phyloP scores from a whole-genome alignment of 768 basidiomycete genomes.

The Tricholoma hemisulphureum region DNA sequence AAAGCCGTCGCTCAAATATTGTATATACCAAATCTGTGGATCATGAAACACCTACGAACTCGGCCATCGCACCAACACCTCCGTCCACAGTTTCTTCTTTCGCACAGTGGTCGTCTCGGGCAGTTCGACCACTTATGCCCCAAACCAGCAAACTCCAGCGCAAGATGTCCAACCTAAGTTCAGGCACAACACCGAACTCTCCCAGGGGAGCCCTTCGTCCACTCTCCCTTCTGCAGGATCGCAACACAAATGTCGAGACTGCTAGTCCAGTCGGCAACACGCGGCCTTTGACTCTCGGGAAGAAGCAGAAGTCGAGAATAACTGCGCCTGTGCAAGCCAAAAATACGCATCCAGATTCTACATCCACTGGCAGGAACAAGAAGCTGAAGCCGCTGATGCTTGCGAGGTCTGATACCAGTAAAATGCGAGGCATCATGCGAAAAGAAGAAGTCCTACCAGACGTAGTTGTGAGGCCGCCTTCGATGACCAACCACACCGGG shows the following conservation, averaged over 20 bases:
- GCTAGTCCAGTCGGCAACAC: constrained; percentile 29
- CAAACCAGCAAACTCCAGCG: constrained; percentile 49
- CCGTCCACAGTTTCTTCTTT: constrained; percentile 38
- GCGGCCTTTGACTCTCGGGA: constrained; percentile 57
- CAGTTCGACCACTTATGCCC: constrained; percentile 52
- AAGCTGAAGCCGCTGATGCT: constrained; percentile 61
- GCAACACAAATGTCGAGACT: constrained; percentile 39
- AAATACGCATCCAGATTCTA: constrained; percentile 37
- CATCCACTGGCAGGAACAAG: constrained; percentile 36
- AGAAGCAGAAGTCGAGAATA: constrained; percentile 46
- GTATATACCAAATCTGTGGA: constrained; percentile 64
- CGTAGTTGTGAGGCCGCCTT: constrained; percentile 63
- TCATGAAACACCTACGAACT: constrained; percentile 24
- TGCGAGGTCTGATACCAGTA: constrained; percentile 60
- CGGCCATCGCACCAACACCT: constrained; percentile 21
- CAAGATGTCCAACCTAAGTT: constrained; percentile 34
- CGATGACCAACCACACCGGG: constrained; percentile 43
- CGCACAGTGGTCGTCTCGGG: constrained; percentile 49
- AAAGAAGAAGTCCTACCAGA: constrained; percentile 56
- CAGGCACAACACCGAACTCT: constrained; percentile 35
- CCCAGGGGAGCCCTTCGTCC: constrained; percentile 54
- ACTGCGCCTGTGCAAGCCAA: constrained; percentile 32
- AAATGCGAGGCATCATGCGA: constrained; percentile 55
- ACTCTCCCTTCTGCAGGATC: constrained; percentile 62
- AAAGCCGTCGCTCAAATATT: constrained; percentile 55